Conservation (phyloP, 176 grass and related monocot genomes). For the Paspalum notatum region DNA sequence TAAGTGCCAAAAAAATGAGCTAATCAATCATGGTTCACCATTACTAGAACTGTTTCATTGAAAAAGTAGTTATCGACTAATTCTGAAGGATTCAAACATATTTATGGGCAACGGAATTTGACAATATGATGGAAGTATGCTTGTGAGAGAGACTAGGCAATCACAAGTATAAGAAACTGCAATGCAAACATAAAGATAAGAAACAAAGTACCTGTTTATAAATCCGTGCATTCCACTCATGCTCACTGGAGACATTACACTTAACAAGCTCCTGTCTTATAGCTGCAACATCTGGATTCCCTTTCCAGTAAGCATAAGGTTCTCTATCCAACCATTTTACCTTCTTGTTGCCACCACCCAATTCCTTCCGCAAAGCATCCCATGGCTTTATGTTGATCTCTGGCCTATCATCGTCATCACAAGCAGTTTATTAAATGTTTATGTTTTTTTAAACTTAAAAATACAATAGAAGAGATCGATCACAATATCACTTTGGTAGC, state of each 20-base stretch:
- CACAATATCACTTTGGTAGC: slow-evolving; percentile 12
- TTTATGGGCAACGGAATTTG: not conserved
- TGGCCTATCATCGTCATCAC: slow-evolving; percentile 49
- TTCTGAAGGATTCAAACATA: slow-evolving; percentile 15
- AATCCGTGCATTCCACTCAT: slow-evolving; percentile 80
- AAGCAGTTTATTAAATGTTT: slow-evolving; percentile 29
- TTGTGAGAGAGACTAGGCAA: slow-evolving; percentile 19
- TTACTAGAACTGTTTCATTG: slow-evolving; percentile 28
- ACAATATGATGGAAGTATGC: slow-evolving; percentile 6
- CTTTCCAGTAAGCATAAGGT: slow-evolving; percentile 92
- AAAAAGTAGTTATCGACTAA: not conserved
- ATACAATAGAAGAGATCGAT: slow-evolving; percentile 6
- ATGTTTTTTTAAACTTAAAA: slow-evolving; percentile 17
- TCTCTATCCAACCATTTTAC: slow-evolving; percentile 66
- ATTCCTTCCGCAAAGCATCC: slow-evolving; percentile 54
- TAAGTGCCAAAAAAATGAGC: slow-evolving; percentile 1
- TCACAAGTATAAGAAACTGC: slow-evolving; percentile 11
- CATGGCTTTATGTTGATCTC: slow-evolving; percentile 91
- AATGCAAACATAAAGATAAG: slow-evolving; percentile 26
- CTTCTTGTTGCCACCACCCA: slow-evolving; percentile 50
- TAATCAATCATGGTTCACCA: slow-evolving; percentile 30
- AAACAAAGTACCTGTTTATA: slow-evolving; percentile 54
- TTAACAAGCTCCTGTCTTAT: slow-evolving; percentile 64
- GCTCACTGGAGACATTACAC: slow-evolving; percentile 62
- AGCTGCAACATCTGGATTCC: slow-evolving; percentile 66